Percentiles rank a stretch among this genome's conserved stretches.
These are phyloP conservation scores for Eremomyces bilateralis DNA, from an alignment of 495 filamentous ascomycete genomes.

Conservation along the genomic window DNA sequence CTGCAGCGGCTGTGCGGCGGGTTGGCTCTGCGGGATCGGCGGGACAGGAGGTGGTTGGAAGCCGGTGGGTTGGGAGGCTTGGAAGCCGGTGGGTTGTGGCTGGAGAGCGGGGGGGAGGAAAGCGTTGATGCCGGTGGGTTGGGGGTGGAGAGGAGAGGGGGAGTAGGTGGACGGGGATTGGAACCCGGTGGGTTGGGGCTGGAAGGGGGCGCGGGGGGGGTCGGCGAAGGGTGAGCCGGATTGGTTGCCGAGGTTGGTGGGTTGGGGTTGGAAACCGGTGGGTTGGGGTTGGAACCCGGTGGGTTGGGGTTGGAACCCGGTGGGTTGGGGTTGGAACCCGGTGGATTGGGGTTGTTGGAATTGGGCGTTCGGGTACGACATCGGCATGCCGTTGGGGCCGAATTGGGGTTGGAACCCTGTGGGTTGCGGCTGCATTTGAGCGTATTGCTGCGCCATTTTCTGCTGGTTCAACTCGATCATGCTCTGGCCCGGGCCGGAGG, in stretches of 20 bases:
- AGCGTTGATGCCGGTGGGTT: slow-evolving; percentile 29
- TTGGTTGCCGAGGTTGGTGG: slow-evolving; percentile 22
- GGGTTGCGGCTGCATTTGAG: slow-evolving; percentile 16
- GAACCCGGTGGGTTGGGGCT: slow-evolving; percentile 50
- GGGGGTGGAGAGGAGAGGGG: slow-evolving; percentile 35
- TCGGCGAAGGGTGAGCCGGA: slow-evolving; percentile 31
- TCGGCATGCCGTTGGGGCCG: background rate
- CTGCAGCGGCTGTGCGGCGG: slow-evolving; percentile 35
- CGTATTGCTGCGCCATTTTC: slow-evolving; percentile 28
- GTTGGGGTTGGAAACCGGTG: slow-evolving; percentile 20
- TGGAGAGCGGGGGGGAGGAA: slow-evolving; percentile 24
- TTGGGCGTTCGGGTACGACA: no score
- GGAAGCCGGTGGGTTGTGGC: slow-evolving; percentile 16
- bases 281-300: slow-evolving; percentile 32
- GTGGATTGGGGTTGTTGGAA: slow-evolving; percentile 23
- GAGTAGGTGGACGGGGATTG: slow-evolving; percentile 30
- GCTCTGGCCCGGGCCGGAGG: slow-evolving; percentile 56
- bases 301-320: slow-evolving; percentile 19
- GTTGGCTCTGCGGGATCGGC: slow-evolving; percentile 28
- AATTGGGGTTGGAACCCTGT: slow-evolving; percentile 4
- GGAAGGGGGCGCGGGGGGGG: slow-evolving; percentile 34
- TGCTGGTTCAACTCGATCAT: slow-evolving; percentile 48
- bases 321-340: slow-evolving; percentile 28
- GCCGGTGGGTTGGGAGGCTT: slow-evolving; percentile 7
- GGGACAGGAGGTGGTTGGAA: slow-evolving; percentile 14